Evolutionary conservation across 768 basidiomycete species (phyloP).

Genomic region (Pulveroboletus frians): DNA sequence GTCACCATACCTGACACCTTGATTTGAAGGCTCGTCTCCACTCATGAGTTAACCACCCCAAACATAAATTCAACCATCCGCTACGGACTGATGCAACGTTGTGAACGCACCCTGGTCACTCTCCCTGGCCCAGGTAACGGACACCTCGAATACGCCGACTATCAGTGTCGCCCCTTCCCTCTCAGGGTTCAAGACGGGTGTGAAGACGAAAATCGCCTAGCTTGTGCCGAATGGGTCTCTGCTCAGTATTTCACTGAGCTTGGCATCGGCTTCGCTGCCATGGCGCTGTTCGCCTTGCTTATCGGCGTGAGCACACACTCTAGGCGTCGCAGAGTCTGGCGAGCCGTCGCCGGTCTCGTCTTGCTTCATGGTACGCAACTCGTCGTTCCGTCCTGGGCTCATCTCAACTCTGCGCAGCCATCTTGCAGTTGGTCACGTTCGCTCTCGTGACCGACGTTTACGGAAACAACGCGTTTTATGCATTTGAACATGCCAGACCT

Average conservation of each 20-base stretch:
- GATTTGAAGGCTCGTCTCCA: conserved; percentile 38
- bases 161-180: conserved; percentile 65
- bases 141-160: conserved; percentile 47
- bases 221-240: conserved; percentile 68
- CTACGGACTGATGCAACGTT: conserved; percentile 57
- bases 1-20: conserved; percentile 20
- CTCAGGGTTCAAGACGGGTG: conserved; percentile 42
- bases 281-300: conserved; percentile 53
- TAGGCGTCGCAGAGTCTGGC: conserved; percentile 71
- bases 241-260: conserved; percentile 65
- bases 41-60: conserved; percentile 36
- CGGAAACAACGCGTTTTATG: conserved; percentile 38
- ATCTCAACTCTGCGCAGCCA: conserved; percentile 33
- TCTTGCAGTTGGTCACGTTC: conserved; percentile 58
- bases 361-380: conserved; percentile 48
- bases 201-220: conserved; percentile 47
- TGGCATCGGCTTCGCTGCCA: conserved; percentile 56
- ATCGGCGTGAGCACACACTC: conserved; percentile 72
- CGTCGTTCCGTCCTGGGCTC: neutral
- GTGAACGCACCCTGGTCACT: conserved; percentile 46
- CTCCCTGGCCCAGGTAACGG: conserved; percentile 44
- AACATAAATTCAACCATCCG: conserved; percentile 44
- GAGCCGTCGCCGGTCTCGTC: conserved; percentile 60
- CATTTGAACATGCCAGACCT: conserved; percentile 54
- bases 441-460: conserved; percentile 60